Evolutionary conservation across 139 green algal genomes (phyloP).

Genomic region (Picochlorum costavermella): DNA sequence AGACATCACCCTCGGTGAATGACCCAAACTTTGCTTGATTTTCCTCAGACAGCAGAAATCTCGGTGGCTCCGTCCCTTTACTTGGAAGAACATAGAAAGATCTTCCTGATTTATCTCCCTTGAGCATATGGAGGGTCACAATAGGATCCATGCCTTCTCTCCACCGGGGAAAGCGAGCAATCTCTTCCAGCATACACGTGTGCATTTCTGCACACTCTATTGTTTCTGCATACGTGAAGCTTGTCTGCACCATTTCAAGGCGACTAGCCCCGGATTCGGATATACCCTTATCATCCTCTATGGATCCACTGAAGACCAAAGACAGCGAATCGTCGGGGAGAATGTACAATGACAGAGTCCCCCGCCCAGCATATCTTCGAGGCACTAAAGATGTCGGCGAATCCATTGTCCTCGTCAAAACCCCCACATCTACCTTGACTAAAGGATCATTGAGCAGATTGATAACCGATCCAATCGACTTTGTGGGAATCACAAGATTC

Average conservation of each 20-base stretch:
- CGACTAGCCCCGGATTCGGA: not conserved
- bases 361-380: slow-evolving; percentile 7
- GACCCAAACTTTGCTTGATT: not conserved
- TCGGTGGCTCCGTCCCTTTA: slow-evolving; percentile 11
- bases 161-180: slow-evolving; percentile 23
- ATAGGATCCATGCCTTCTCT: slow-evolving; percentile 12
- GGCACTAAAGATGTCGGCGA: slow-evolving; percentile 18
- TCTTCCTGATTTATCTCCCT: slow-evolving; percentile 14
- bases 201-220: not conserved
- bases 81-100: slow-evolving; percentile 28
- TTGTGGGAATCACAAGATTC: slow-evolving; percentile 18
- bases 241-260: not conserved
- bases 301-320: slow-evolving; percentile 17
- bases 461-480: slow-evolving; percentile 15
- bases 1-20: not conserved
- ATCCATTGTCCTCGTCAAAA: slow-evolving; percentile 13
- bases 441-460: slow-evolving; percentile 24
- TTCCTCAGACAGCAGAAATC: not conserved
- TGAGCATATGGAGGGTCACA: slow-evolving; percentile 35
- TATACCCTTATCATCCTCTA: not conserved
- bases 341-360: slow-evolving; percentile 23
- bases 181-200: slow-evolving; percentile 24
- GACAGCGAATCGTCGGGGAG: slow-evolving; percentile 29
- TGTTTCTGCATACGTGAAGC: not conserved
- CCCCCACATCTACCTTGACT: slow-evolving; percentile 17